Conservation (phyloP, 2,329 filamentous ascomycete species). For the Colletotrichum caudatum region DNA sequence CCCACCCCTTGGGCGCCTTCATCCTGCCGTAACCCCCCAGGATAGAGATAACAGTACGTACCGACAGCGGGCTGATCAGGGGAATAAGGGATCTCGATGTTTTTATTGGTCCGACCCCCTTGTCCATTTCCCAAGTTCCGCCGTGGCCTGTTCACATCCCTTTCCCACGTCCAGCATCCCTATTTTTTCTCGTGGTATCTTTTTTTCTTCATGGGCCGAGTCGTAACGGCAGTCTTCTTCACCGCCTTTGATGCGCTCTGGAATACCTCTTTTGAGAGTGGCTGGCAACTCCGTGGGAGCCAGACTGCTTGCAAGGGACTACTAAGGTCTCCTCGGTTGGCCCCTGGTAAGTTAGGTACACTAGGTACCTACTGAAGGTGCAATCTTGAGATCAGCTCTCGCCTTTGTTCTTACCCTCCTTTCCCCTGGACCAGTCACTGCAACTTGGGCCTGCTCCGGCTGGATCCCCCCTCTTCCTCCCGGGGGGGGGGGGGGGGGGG, state of each 20-base stretch:
- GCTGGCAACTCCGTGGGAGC: not conserved
- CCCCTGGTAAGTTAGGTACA: not conserved
- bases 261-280: not conserved
- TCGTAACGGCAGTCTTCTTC: slow-evolving; percentile 15
- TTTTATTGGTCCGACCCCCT: slow-evolving; percentile 22
- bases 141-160: slow-evolving; percentile 22
- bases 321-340: not conserved
- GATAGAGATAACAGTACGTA: slow-evolving; percentile 1
- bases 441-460: slow-evolving; percentile 10
- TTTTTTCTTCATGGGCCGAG: slow-evolving; percentile 2
- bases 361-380: not conserved
- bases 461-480: slow-evolving; percentile 2
- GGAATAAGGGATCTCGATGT: slow-evolving; percentile 3
- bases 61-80: slow-evolving; percentile 7
- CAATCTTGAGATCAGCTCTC: not conserved
- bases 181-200: slow-evolving; percentile 1
- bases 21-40: not conserved
- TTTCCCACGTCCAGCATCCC: slow-evolving; percentile 19
- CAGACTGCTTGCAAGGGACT: not conserved
- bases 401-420: not conserved
- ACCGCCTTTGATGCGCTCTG: slow-evolving; percentile 31
- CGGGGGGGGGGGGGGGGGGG: not conserved
- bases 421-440: not conserved
- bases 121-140: not conserved
- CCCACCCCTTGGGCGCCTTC: slow-evolving; percentile 21